phyloP scores from a whole-genome alignment of 805 yeast species.

The Vanderwaltozyma yarrowii region DNA sequence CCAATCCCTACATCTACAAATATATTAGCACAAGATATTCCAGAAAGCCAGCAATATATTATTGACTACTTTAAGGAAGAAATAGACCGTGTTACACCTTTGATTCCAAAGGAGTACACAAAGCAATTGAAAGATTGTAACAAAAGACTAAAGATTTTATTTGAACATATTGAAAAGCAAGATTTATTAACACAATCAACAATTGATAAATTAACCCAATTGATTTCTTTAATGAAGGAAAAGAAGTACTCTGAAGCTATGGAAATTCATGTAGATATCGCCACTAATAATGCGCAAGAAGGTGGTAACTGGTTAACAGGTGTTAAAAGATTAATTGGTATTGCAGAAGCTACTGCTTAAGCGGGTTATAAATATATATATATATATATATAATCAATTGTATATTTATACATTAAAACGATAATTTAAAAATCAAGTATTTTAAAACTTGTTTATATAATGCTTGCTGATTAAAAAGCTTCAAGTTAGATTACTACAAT shows the following conservation, averaged over 20 bases:
- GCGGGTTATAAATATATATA: too few species aligned
- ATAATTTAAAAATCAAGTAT: too few species aligned
- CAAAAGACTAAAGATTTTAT: conserved; percentile 66
- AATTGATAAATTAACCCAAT: conserved; percentile 39
- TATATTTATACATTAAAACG: too few species aligned
- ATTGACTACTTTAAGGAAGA: conserved; percentile 44
- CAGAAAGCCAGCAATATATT: conserved; percentile 48
- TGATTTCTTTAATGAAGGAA: conserved; percentile 41
- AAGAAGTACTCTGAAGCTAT: conserved; percentile 54
- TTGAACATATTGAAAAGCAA: conserved; percentile 65
- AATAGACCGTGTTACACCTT: conserved; percentile 55
- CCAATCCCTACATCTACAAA: conserved; percentile 20
- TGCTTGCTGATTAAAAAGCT: too few species aligned
- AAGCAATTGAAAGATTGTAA: conserved; percentile 75
- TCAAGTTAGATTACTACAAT: too few species aligned
- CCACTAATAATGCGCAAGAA: conserved; percentile 56
- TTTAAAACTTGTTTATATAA: too few species aligned
- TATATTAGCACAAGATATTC: conserved; percentile 37
- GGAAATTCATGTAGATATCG: conserved; percentile 44
- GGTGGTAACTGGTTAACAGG: conserved; percentile 92
- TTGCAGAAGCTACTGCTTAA: conserved; percentile 40
- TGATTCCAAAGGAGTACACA: conserved; percentile 60
- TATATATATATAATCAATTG: too few species aligned
- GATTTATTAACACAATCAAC: conserved; percentile 54
- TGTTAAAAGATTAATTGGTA: conserved; percentile 74